Evolutionary conservation across 2,329 filamentous ascomycete species (phyloP).

Genomic region (Bertia moriformis): DNA sequence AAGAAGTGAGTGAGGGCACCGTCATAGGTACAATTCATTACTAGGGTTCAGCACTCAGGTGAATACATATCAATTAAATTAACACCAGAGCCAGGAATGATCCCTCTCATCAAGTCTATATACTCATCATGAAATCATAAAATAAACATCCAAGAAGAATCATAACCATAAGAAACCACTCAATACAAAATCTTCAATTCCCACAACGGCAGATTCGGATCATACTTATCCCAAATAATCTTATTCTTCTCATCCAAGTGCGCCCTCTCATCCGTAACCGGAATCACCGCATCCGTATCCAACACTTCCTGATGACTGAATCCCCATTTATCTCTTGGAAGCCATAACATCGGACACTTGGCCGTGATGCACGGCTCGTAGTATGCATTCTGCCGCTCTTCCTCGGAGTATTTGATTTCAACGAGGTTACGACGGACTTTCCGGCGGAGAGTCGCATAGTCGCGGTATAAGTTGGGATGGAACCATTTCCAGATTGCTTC

Average conservation of each 20-base stretch:
- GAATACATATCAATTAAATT: too few species aligned
- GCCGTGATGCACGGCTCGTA: neutral
- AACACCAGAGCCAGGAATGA: too few species aligned
- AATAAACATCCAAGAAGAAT: too few species aligned
- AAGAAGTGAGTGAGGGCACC: too few species aligned
- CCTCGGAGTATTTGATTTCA: neutral
- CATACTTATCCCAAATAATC: neutral
- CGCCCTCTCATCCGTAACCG: neutral
- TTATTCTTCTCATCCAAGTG: neutral
- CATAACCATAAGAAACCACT: too few species aligned
- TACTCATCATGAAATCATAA: too few species aligned
- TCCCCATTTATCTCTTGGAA: neutral
- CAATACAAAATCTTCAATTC: neutral
- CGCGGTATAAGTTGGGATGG: neutral
- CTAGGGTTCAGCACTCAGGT: too few species aligned
- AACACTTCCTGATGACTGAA: neutral
- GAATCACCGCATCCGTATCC: neutral
- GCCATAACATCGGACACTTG: neutral
- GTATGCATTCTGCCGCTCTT: neutral
- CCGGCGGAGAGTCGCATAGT: neutral
- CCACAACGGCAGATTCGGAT: neutral
- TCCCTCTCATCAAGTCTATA: too few species aligned
- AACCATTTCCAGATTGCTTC: neutral
- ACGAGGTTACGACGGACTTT: neutral
- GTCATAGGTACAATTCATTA: too few species aligned